Evolutionary conservation across 1,284 basidiomycete genomes (phyloP).

Genomic region (Heliocybe sulcata): DNA sequence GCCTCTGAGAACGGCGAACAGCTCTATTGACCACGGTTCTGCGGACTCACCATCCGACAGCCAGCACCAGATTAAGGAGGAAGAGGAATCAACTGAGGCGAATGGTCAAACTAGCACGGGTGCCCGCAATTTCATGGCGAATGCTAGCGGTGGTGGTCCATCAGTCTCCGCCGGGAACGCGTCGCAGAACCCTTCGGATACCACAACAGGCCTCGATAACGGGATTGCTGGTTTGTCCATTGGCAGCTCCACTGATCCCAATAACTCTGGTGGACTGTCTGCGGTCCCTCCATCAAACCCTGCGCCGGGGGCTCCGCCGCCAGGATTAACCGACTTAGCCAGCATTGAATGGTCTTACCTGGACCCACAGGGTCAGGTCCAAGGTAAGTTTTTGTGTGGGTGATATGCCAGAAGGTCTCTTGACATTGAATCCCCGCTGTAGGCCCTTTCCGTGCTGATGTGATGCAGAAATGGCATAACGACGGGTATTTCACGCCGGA

Average conservation of each 20-base stretch:
- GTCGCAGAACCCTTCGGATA: neutral
- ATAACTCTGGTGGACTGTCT: neutral
- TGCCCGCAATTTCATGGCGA: neutral
- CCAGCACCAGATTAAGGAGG: slow-evolving; percentile 47
- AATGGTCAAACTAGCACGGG: slow-evolving; percentile 9
- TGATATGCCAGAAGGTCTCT: neutral
- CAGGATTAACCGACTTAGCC: slow-evolving; percentile 48
- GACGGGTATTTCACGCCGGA: slow-evolving; percentile 88
- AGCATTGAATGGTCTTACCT: slow-evolving; percentile 87
- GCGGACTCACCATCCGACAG: slow-evolving; percentile 21
- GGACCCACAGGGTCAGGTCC: slow-evolving; percentile 83
- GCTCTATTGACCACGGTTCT: slow-evolving; percentile 29
- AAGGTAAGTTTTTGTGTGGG: slow-evolving; percentile 47
- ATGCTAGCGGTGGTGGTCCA: neutral
- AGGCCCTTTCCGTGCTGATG: slow-evolving; percentile 87
- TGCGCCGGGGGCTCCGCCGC: too few species aligned
- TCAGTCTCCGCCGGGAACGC: neutral
- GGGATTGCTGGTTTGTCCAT: neutral
- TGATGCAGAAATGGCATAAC: slow-evolving; percentile 97
- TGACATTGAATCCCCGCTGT: neutral
- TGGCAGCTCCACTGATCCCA: neutral
- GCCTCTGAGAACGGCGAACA: slow-evolving; percentile 30
- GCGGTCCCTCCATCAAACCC: neutral
- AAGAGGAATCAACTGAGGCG: slow-evolving; percentile 36
- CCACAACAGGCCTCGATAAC: neutral